These are phyloP conservation scores for Sporothrix curviconia DNA, from an alignment of 2,329 filamentous ascomycete genomes.

Conservation along the genomic window DNA sequence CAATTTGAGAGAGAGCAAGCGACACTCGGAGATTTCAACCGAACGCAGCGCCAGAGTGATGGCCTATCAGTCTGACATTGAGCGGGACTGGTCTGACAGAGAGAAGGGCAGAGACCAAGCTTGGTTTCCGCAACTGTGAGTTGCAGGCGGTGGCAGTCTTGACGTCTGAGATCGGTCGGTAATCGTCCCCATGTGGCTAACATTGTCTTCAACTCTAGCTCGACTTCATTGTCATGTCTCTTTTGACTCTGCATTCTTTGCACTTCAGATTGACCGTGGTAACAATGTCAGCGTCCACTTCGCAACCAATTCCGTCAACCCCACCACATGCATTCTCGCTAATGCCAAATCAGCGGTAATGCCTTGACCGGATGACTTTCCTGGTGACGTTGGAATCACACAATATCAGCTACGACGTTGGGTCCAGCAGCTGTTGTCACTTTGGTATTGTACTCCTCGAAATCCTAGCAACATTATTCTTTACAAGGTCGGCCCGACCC, in stretches of 20 bases:
- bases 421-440: constrained; percentile 38
- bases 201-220: background rate
- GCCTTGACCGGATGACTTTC: constrained; percentile 46
- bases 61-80: constrained; percentile 1
- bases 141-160: no score
- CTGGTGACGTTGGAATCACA: constrained; percentile 40
- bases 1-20: no score
- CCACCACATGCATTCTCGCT: no score
- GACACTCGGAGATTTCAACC: background rate
- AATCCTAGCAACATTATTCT: constrained; percentile 18
- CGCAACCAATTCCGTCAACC: no score
- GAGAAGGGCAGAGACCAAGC: constrained; percentile 7
- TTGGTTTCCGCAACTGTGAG: constrained; percentile 10
- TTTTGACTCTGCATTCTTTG: constrained; percentile 7
- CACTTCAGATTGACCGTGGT: constrained; percentile 23
- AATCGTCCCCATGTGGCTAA: background rate
- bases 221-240: background rate
- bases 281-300: no score
- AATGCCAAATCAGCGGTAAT: no score
- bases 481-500: constrained; percentile 27
- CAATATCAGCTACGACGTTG: constrained; percentile 47
- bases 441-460: constrained; percentile 34
- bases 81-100: constrained; percentile 4
- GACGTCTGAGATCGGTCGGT: no score
- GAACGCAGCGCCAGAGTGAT: constrained; percentile 3